Percentiles rank a stretch among this genome's conserved stretches.
Conservation (phyloP, 208 protist genomes). For the Wallacemonas rigidus region DNA sequence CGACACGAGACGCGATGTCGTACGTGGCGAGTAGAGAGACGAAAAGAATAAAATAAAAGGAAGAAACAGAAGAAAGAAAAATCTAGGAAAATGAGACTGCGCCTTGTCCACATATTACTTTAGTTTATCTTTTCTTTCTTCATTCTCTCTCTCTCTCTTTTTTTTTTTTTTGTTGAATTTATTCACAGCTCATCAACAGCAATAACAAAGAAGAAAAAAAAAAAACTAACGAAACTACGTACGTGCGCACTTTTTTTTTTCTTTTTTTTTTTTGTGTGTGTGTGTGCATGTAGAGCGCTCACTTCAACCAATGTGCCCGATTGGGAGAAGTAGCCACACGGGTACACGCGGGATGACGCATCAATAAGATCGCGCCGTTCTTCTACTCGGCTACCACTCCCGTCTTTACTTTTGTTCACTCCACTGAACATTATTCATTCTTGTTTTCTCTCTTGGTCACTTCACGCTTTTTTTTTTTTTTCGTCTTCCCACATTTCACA, state of each 20-base stretch:
- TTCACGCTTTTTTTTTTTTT: slow-evolving; percentile 18
- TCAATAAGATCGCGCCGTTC: slow-evolving; percentile 20
- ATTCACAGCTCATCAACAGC: no score
- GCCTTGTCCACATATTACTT: neutral
- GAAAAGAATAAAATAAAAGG: neutral
- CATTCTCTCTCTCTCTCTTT: slow-evolving; percentile 22
- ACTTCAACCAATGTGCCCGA: no score
- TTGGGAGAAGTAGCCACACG: slow-evolving; percentile 3
- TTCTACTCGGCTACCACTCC: neutral
- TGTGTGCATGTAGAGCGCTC: no score
- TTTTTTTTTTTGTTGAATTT: slow-evolving; percentile 28
- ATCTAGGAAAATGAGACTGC: neutral
- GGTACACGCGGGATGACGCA: neutral
- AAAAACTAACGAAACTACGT: neutral
- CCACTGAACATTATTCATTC: neutral
- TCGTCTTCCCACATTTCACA: neutral
- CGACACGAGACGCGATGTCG: neutral
- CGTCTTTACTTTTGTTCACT: slow-evolving; percentile 5
- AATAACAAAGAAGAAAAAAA: neutral
- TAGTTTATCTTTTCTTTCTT: slow-evolving; percentile 20
- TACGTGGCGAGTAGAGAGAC: slow-evolving; percentile 8
- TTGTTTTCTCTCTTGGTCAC: neutral
- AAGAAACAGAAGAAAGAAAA: no score
- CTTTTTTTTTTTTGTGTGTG: no score
- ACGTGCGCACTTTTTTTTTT: neutral